Base-by-base conservation (phyloP, 345 rosid genomes). In the Melaleuca quinquenervia region DNA sequence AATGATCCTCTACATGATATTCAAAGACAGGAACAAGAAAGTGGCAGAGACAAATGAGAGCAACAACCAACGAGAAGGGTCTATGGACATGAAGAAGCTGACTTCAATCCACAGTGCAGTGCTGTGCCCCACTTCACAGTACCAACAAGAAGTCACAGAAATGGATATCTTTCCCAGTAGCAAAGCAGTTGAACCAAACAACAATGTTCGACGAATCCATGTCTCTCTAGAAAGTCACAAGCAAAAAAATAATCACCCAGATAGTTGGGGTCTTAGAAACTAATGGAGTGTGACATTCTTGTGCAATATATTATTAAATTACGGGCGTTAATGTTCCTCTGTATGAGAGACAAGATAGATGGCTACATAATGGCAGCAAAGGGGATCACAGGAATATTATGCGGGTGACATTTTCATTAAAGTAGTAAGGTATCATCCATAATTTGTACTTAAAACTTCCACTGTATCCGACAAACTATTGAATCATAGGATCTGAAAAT, bases 1-100 rank as follows among this genome's bases (percentile, higher is more conserved):
- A 90, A 93, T 93, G 94, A 85, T 86, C 58, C 50, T 94, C 44
- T 94, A 90, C 89, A 11, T 87, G 52, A 50, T 87, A 14, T 93
- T 92, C 75, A 87, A 82, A 56, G 52, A 82, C 1, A 15, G 21
- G 29, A 70, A 27, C 27, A 8, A 64, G 44, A 62, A 74, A 18
- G 51, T 45, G 21, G 51, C 36, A 20, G 62, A 24, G 54, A 44
- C 13, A 3, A 26, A 54, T 52, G 76, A 44, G 85, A 60, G 22
- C 22, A 11, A 18, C 41, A 58, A 14, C 11, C 54, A 41, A 84
- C 62, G 51, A 44, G 44, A 22, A 26, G 16, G 44, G 52, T 52
- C 84, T 83, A 18, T 26, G 32, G 48, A 52, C 62, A 21, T 83
- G 62, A 3, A 36, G 58, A 32, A 32, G 45, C 36, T 20, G 58